Evolutionary conservation across 1,139 yeast species (phyloP), one percentile per base, ranked within the genome.

Genomic region (Suhomyces anneliseae): DNA sequence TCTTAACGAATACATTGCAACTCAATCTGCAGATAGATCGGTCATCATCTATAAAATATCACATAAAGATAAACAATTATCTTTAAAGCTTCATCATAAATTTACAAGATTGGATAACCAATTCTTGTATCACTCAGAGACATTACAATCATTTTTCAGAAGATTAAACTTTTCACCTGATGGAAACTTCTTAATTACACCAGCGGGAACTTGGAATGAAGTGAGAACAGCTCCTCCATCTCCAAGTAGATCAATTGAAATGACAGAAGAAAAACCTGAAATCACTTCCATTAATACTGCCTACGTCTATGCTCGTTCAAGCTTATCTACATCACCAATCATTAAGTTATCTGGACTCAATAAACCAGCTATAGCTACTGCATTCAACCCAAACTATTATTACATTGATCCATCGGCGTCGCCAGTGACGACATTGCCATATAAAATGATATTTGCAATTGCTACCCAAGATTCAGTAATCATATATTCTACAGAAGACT

Each of bases 381-480:
- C 85, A 24, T 93, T 95, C 67, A 85, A 84, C 35, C 96, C 96
- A 0, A 66, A 77, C 1, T 62, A 76, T 38, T 92, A 86, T 63
- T 62, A 74, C 45, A 57, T 78, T 15, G 59, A 43, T 6, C 52
- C 15, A 4, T 33, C 19, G 11, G 44, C 36, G 11, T 27, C 40
- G 11, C 45, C 54, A 3, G 61, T 63, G 11, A 79, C 86, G 54
- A 67, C 72, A 6, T 67, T 90, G 37, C 86, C 88, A 0, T 90
- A 93, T 60, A 79, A 89, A 49, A 80, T 93, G 81, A 69, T 92
- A 0, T 92, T 88, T 69, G 99, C 98, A 0, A 86, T 95, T 29
- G 98, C 97, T 0, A 92, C 97, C 0, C 90, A 89, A 49, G 97
- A 90, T 59, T 78, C 93, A n/a, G 85, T 93, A 9, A 62, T 87